phyloP scores from a whole-genome alignment of 1,284 basidiomycete genomes.

The Kwoniella shivajii region DNA sequence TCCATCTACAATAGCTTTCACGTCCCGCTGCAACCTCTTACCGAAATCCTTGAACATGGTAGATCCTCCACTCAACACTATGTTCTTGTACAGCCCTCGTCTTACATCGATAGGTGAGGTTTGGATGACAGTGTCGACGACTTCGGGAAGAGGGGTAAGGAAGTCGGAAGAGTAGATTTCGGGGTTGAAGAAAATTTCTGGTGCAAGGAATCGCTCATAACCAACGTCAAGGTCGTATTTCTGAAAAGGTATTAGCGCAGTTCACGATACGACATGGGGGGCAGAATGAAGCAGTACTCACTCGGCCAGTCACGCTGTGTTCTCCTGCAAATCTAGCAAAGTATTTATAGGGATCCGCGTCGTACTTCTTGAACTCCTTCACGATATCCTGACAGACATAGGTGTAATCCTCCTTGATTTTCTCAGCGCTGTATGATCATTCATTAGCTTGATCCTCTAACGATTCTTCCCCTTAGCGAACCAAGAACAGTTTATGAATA shows the following conservation, averaged over 20 bases:
- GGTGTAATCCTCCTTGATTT: conserved; percentile 97
- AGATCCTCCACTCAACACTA: conserved; percentile 90
- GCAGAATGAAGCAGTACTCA: conserved; percentile 54
- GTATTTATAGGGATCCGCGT: conserved; percentile 93
- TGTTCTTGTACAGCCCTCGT: conserved; percentile 95
- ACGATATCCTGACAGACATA: conserved; percentile 99
- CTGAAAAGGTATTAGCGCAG: conserved; percentile 52
- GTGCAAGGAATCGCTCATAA: conserved; percentile 98
- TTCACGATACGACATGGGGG: background rate
- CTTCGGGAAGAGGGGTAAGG: conserved; percentile 92
- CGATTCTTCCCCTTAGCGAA: no score
- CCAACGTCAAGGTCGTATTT: conserved; percentile 92
- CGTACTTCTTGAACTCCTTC: conserved; percentile 97
- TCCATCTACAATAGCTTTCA: conserved; percentile 91
- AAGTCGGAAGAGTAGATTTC: conserved; percentile 99
- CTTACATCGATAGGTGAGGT: conserved; percentile 94
- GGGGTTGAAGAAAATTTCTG: conserved; percentile 99
- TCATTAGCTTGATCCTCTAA: no score
- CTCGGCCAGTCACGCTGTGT: conserved; percentile 87
- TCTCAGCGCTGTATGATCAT: conserved; percentile 69
- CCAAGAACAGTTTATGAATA: background rate
- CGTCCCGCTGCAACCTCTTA: conserved; percentile 88
- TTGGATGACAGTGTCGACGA: conserved; percentile 96
- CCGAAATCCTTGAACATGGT: conserved; percentile 94
- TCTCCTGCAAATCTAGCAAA: conserved; percentile 94